A percentile compares a stretch with the other conserved stretches of the same genome.
These are phyloP conservation scores for Serendipita vermifera DNA, from an alignment of 768 basidiomycete species.

Conservation along the genomic window DNA sequence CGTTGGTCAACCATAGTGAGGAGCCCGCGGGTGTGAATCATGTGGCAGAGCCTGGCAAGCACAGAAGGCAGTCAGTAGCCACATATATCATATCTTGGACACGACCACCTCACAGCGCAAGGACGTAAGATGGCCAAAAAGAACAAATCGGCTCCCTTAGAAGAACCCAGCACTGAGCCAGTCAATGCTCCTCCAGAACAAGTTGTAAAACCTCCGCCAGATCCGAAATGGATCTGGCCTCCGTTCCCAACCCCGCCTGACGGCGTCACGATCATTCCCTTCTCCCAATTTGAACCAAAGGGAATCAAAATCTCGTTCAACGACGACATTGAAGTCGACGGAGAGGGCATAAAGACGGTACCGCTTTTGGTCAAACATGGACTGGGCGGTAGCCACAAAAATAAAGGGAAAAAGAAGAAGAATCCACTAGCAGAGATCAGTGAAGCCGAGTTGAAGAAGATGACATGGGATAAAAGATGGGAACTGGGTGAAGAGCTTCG, in stretches of 20 bases:
- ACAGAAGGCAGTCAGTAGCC: too few species aligned
- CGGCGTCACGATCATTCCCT: constrained; percentile 40
- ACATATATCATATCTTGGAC: too few species aligned
- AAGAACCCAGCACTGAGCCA: neutral
- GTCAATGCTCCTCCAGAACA: neutral
- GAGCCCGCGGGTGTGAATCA: too few species aligned
- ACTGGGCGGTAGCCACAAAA: constrained; percentile 41
- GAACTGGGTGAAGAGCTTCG: constrained; percentile 43
- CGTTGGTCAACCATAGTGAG: too few species aligned
- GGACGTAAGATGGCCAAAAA: constrained; percentile 5
- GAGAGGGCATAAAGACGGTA: constrained; percentile 53
- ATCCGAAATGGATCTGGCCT: constrained; percentile 19
- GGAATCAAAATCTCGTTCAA: constrained; percentile 43
- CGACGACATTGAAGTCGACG: constrained; percentile 44
- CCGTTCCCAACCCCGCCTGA: constrained; percentile 36
- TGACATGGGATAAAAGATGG: constrained; percentile 63
- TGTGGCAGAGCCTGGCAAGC: too few species aligned
- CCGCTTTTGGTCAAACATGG: constrained; percentile 38
- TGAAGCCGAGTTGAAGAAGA: constrained; percentile 19
- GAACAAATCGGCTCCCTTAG: neutral
- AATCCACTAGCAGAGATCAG: constrained; percentile 4
- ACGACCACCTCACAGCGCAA: neutral
- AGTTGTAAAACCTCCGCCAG: neutral
- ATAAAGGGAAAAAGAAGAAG: constrained; percentile 34
- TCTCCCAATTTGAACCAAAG: constrained; percentile 41